Conservation (phyloP, 1,284 basidiomycete genomes). For the Sanghuangporus weigelae region DNA sequence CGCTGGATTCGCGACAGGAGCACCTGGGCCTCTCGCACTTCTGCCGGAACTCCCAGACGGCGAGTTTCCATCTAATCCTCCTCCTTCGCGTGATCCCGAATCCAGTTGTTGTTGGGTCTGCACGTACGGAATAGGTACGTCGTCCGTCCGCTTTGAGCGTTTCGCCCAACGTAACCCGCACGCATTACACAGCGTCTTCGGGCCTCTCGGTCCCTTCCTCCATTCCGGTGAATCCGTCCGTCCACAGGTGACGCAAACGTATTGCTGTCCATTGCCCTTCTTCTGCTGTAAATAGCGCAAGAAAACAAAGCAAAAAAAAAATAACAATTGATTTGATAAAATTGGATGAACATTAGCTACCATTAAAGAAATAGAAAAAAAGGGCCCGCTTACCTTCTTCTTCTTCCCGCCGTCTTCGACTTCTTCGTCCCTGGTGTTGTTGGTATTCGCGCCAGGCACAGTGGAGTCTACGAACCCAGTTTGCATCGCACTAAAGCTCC, state of each 20-base stretch:
- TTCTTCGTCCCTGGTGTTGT: slow-evolving; percentile 2
- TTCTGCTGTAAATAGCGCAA: slow-evolving; percentile 33
- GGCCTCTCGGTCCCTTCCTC: slow-evolving; percentile 80
- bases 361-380: background rate
- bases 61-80: background rate
- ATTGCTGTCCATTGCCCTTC: slow-evolving; percentile 46
- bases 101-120: background rate
- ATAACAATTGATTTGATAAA: too few relatives aligned
- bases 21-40: background rate
- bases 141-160: slow-evolving; percentile 41
- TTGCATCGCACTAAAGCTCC: background rate
- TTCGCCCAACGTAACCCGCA: slow-evolving; percentile 85
- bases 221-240: slow-evolving; percentile 79
- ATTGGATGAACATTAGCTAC: too few relatives aligned
- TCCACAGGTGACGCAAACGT: slow-evolving; percentile 76
- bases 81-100: background rate
- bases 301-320: background rate
- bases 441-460: background rate
- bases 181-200: slow-evolving; percentile 86
- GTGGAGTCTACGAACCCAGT: slow-evolving; percentile 1
- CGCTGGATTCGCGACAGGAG: slow-evolving; percentile 9
- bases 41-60: background rate
- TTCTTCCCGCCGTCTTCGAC: slow-evolving; percentile 9
- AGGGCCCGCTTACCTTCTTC: slow-evolving; percentile 11
- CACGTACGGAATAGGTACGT: slow-evolving; percentile 18